Evolutionary conservation across 768 basidiomycete species (phyloP).

Genomic region (Chalciporus chontae): DNA sequence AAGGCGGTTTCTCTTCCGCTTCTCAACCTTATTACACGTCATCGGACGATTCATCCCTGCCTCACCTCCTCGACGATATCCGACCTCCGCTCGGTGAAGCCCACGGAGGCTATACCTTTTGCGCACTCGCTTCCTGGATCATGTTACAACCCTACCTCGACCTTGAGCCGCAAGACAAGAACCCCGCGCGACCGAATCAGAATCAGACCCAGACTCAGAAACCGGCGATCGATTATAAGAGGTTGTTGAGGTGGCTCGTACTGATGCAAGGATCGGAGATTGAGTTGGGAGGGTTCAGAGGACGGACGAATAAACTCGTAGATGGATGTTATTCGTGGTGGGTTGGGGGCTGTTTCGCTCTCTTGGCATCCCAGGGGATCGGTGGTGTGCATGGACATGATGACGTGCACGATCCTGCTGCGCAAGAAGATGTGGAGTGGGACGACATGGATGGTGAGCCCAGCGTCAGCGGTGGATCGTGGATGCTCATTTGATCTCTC

Average conservation of each 20-base stretch:
- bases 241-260: constrained; percentile 75
- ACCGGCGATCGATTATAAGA: constrained; percentile 52
- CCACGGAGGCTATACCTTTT: constrained; percentile 97
- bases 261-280: constrained; percentile 80
- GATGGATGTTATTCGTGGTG: constrained; percentile 99
- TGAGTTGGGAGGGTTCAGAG: constrained; percentile 90
- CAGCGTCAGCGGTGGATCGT: no score
- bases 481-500: neutral
- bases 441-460: constrained; percentile 65
- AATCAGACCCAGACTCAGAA: neutral
- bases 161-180: constrained; percentile 23
- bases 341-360: constrained; percentile 85
- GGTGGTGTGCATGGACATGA: constrained; percentile 32
- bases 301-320: constrained; percentile 96
- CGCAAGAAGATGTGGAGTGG: constrained; percentile 48
- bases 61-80: constrained; percentile 37
- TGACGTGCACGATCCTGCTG: neutral
- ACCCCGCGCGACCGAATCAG: neutral
- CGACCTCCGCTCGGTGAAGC: constrained; percentile 89
- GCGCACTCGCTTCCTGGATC: constrained; percentile 82
- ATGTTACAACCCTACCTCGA: constrained; percentile 62
- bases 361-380: constrained; percentile 61
- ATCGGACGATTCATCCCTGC: constrained; percentile 10
- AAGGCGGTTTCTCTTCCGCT: constrained; percentile 87
- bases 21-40: constrained; percentile 62